Evolutionary conservation across 345 rosid genomes (phyloP).

Genomic region (Lenwebbia sp.): DNA sequence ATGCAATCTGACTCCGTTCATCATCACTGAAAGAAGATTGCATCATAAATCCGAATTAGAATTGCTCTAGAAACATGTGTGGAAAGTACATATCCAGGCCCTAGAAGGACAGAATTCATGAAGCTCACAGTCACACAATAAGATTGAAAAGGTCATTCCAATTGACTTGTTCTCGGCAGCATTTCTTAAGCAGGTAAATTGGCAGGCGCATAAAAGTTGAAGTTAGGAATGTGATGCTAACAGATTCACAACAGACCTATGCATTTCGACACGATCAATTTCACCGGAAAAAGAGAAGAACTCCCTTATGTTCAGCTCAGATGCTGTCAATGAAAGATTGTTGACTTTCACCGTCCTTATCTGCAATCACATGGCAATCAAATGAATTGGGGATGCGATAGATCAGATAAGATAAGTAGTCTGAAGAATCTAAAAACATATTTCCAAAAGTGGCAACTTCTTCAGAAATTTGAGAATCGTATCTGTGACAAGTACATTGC

Average conservation of each 20-base stretch:
- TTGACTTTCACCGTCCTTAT: conserved; percentile 65
- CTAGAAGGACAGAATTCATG: background rate
- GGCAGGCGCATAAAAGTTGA: background rate
- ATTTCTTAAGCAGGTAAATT: background rate
- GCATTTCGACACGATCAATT: conserved; percentile 56
- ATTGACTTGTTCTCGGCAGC: background rate
- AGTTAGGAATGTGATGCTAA: background rate
- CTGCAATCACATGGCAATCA: conserved; percentile 9
- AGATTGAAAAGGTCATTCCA: background rate
- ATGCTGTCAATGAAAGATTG: conserved; percentile 63
- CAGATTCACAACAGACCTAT: conserved; percentile 23
- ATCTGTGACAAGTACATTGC: background rate
- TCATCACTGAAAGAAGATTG: conserved; percentile 19
- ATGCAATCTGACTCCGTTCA: conserved; percentile 59
- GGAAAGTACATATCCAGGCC: background rate
- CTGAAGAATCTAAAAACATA: background rate
- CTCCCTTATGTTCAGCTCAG: conserved; percentile 73
- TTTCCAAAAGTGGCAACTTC: background rate
- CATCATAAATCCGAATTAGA: background rate
- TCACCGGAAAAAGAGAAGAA: conserved; percentile 94
- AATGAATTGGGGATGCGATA: background rate
- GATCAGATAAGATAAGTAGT: background rate
- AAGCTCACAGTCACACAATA: background rate
- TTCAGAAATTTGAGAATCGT: background rate
- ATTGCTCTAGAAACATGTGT: background rate